Percentiles rank a stretch among this genome's conserved stretches.
Conservation (phyloP, 2,329 filamentous ascomycete species). For the Botryosphaeria agaves region DNA sequence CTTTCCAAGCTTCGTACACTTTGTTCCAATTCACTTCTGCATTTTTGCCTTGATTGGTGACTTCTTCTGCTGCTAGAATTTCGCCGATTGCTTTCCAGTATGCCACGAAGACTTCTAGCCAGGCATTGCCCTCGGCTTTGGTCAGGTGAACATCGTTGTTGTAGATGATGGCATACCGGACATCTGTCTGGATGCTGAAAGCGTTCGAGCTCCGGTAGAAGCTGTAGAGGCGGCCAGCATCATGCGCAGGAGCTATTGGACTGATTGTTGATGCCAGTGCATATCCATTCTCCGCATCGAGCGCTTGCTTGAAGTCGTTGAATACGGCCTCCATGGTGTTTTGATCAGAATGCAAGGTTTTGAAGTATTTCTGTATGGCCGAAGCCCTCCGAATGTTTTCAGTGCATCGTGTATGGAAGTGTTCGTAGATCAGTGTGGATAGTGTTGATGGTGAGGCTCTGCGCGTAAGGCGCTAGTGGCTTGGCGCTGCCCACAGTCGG, state of each 20-base stretch:
- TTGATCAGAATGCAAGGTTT: too few species aligned
- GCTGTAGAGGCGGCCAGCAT: conserved; percentile 47
- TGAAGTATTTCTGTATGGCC: too few species aligned
- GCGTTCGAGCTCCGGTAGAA: conserved; percentile 57
- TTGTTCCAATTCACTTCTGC: conserved; percentile 51
- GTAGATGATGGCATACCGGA: conserved; percentile 54
- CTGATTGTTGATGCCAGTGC: conserved; percentile 57
- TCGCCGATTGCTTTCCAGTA: conserved; percentile 75
- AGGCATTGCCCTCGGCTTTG: conserved; percentile 57
- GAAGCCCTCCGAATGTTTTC: too few species aligned
- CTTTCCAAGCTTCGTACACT: conserved; percentile 80
- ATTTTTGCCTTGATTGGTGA: conserved; percentile 23
- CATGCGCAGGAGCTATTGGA: conserved; percentile 44
- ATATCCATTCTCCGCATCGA: conserved; percentile 49
- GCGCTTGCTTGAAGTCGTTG: conserved; percentile 52
- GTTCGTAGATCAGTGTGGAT: too few species aligned
- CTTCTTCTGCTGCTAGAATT: conserved; percentile 48
- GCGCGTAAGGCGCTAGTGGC: too few species aligned
- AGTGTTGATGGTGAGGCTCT: too few species aligned
- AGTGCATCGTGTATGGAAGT: too few species aligned
- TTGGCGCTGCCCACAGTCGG: too few species aligned
- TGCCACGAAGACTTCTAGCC: conserved; percentile 67
- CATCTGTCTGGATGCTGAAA: conserved; percentile 46
- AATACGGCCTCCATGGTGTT: conserved; percentile 31
- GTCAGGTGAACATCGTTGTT: conserved; percentile 38